These are phyloP conservation scores for Cryphonectria japonica DNA, from an alignment of 2,329 filamentous ascomycete genomes.

Conservation along the genomic window DNA sequence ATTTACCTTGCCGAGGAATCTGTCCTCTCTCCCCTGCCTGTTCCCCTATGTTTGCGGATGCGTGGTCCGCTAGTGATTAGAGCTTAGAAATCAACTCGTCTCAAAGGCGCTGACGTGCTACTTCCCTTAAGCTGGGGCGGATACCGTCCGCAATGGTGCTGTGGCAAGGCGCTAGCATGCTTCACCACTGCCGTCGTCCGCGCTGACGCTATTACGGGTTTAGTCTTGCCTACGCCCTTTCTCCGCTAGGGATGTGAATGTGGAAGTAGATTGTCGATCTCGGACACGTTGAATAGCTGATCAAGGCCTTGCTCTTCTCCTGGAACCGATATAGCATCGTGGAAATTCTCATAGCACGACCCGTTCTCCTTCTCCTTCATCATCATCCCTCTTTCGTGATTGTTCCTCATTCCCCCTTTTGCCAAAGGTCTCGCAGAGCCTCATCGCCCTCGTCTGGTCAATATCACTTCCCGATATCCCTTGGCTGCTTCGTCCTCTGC, in stretches of 20 bases:
- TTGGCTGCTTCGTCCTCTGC: not conserved
- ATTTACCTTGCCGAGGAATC: not conserved
- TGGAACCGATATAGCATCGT: not conserved
- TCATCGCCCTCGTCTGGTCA: not conserved
- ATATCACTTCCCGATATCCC: not conserved
- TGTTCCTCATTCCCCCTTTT: not conserved
- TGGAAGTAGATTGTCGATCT: not conserved
- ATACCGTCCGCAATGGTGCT: not conserved
- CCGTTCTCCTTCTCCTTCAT: not conserved
- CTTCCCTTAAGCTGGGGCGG: too few species aligned
- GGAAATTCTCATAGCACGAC: not conserved
- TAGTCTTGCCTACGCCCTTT: not conserved
- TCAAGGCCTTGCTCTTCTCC: not conserved
- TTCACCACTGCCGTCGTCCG: not conserved
- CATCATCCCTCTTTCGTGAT: not conserved
- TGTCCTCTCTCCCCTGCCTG: not conserved
- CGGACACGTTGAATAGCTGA: not conserved
- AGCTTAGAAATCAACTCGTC: not conserved
- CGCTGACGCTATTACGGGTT: not conserved
- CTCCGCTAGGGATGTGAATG: not conserved
- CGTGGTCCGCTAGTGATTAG: not conserved
- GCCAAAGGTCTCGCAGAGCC: not conserved
- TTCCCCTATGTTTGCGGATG: not conserved
- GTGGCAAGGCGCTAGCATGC: not conserved
- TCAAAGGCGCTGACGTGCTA: not conserved